Base-by-base conservation (phyloP, 2,329 filamentous ascomycete species). In the Clonostachys sp. region DNA sequence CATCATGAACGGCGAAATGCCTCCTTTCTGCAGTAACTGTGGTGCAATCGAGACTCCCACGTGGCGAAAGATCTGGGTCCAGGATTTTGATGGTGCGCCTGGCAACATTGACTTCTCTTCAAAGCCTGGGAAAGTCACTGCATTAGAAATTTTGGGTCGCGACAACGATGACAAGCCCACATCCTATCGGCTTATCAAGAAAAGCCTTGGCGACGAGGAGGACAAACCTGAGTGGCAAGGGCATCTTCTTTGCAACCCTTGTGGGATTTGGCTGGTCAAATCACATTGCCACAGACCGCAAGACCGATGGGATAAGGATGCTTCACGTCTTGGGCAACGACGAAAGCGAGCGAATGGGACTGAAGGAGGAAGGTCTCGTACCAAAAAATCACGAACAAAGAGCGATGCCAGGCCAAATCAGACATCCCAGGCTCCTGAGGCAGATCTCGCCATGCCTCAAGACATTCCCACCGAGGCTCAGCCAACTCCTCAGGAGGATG, bases 31-130 rank as follows among this genome's bases (percentile, higher is more conserved):
- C 64, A 81, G 81, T 53, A 96, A 97, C 58, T 99, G 94, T 58
- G 94, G 94, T 6, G 88, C 91, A 7, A 95, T 99, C 48, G 89
- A 97, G 58, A 99, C 94, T 1, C 89, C 92, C 0, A 96, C 92
- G 0, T 99, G 94, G 94, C 84, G 94, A 50, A 94, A 92, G 60
- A 89, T 94, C 12, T 96, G 87, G 77, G 83, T 84, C n/a, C 89
- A 90, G 58, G 77, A 88, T 8, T 77, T 85, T 42, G 72, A 81
- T 14, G 91, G 89, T 2, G 76, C 77, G 34, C 89, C 90, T 1
- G 76, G 80, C 4, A 81, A 85, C 50, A 77, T 88, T 42, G 82
- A 89, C 49, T 82, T 86, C 46, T 88, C 85, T 0, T 83, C 87
- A 50, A 85, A 86, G 56, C 84, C 86, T 42, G 86, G 87, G 2